Base-by-base conservation (phyloP, 2,329 filamentous ascomycete genomes). In the Colletotrichum sojae region DNA sequence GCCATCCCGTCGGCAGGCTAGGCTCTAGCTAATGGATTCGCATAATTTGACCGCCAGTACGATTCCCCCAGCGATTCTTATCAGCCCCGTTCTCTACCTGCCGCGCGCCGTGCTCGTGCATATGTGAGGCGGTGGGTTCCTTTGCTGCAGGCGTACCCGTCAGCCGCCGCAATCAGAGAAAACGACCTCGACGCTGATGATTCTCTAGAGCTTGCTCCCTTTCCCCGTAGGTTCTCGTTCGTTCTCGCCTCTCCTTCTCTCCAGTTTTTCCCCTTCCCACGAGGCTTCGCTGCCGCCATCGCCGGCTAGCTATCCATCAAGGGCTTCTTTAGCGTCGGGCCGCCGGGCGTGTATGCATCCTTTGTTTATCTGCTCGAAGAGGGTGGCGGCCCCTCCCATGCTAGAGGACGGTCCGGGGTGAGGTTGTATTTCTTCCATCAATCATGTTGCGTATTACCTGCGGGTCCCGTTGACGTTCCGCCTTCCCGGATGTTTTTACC, bases 361-460 rank as follows among this genome's bases (percentile, higher is more conserved):
- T 12, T 31, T 51, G 22, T 51, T 8, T n/a, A 20, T 25, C n/a
- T 27, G 16, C 9, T 48, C 16, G 16, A 9, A 22, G 8, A 10
- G 6, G 9, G n/a, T 49, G 9, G 9, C 9, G 46, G 18, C 20
- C 46, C 22, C 22, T 25, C 22, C 20, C 20, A 49, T 49, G 6
- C 15, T 18, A 20, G 46, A 12, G 25, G 46, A 22, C 39, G 16
- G 25, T 62, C 46, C 48, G 52, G 54, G 65, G 53, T 48, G 8
- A 36, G 31, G 31, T 43, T n/a, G 12, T n/a, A 57, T 57, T 68
- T 59, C 61, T 68, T 68, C 66, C 61, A 55, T 68, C 66, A 68
- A 68, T 68, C 61, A 68, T 15, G 20, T 22, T n/a, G 43, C 53
- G 46, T 15, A 27, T 45, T 39, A 18, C 20, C 18, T 48, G 61